Evolutionary conservation across 1,284 basidiomycete species (phyloP), one percentile per base, ranked within the genome.

Genomic region (Ustilago sp.): DNA sequence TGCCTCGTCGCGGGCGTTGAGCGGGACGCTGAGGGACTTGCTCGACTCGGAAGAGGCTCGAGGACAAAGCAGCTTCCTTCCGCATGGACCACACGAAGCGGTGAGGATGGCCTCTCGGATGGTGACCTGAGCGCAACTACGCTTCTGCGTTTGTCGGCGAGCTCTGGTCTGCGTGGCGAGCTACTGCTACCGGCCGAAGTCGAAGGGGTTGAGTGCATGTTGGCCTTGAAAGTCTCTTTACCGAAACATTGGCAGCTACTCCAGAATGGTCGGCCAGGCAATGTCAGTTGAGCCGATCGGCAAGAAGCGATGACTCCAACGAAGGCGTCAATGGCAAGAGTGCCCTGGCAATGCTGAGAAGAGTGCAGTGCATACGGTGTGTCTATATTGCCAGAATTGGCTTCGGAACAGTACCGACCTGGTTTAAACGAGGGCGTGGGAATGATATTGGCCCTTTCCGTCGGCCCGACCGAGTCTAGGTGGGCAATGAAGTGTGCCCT

Each of bases 51-150:
- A 15, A 67, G 36, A 23, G 74, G 32, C 45, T 76, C 63, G 52
- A 76, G 56, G 2, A 76, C 56, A 34, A 76, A 76, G 23, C 68
- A 65, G 56, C 53, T 76, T 4, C 74, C 74, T 36, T 72, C 74
- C 3, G 68, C 68, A 6, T 63, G 43, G 4, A 76, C 68, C 5
- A 76, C 57, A 6, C 59, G 60, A 6, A 64, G 57, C 2, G 64
- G 34, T 23, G 51, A 57, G 7, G 61, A 13, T 28, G 61, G 51
- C 6, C 23, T 61, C 2, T 43, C 47, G 31, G 41, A 53, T 5
- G 47, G 34, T 19, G 32, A 2, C 4, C 53, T 48, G 19, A 51
- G 48, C 9, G 55, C n/a, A 51, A 52, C 48, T 11, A 54, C 45
- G 13, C 48, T 55, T 9, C 52, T 60, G 55, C 68, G 64, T 11